Evolutionary conservation across 768 basidiomycete species (phyloP).

Genomic region (Termitomyces sp.): DNA sequence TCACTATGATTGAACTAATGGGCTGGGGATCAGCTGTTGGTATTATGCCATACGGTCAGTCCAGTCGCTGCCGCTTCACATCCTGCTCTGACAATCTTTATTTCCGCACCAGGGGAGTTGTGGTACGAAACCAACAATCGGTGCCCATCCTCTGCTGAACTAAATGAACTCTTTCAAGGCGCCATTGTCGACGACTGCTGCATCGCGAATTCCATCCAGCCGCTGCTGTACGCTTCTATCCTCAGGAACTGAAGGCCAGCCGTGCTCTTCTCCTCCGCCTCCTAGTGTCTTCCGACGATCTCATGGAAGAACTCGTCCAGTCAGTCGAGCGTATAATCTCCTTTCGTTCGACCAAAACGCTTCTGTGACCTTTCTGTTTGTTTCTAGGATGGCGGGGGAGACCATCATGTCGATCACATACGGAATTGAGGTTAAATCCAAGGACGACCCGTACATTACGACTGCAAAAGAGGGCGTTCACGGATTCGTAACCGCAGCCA

Average conservation of each 20-base stretch:
- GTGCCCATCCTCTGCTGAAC: no score
- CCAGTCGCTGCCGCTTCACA: background rate
- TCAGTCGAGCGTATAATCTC: background rate
- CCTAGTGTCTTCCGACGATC: constrained; percentile 13
- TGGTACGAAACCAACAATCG: constrained; percentile 1
- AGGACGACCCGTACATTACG: constrained; percentile 28
- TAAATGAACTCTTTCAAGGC: constrained; percentile 11
- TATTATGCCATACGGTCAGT: constrained; percentile 12
- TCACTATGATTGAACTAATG: constrained; percentile 19
- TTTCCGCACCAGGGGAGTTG: background rate
- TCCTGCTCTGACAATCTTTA: background rate
- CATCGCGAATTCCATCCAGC: constrained; percentile 17
- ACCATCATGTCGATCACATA: constrained; percentile 27
- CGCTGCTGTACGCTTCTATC: constrained; percentile 14
- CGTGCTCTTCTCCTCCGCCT: constrained; percentile 18
- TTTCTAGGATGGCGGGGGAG: constrained; percentile 16
- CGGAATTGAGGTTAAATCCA: constrained; percentile 24
- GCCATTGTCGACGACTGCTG: constrained; percentile 16
- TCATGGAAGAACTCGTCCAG: constrained; percentile 11
- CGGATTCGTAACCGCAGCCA: constrained; percentile 20
- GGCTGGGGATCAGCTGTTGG: constrained; percentile 16
- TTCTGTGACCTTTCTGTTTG: no score
- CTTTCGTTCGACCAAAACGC: no score
- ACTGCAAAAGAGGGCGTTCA: constrained; percentile 24
- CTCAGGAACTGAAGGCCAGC: constrained; percentile 15